phyloP scores from a whole-genome alignment of 805 yeast species.

The Candida schatavii region DNA sequence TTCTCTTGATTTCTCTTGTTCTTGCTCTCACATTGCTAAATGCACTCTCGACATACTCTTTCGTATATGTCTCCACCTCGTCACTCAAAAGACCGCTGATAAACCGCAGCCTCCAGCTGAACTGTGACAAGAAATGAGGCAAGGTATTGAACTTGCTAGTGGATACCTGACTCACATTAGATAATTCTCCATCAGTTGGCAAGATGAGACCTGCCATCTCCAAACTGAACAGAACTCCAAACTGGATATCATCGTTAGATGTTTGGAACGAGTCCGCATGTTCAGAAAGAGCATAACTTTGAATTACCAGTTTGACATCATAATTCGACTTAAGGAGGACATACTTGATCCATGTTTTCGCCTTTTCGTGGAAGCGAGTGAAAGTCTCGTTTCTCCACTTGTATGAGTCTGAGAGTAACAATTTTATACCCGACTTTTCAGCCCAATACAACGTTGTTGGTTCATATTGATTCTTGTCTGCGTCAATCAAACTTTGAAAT shows the following conservation, averaged over 20 bases:
- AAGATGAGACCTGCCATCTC: constrained; percentile 78
- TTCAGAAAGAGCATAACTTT: constrained; percentile 52
- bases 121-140: constrained; percentile 73
- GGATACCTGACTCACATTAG: constrained; percentile 41
- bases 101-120: constrained; percentile 61
- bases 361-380: constrained; percentile 52
- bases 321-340: constrained; percentile 58
- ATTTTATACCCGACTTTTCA: constrained; percentile 41
- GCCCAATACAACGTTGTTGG: constrained; percentile 69
- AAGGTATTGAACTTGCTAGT: constrained; percentile 51
- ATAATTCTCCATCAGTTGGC: constrained; percentile 64
- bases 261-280: constrained; percentile 37
- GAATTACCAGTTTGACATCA: constrained; percentile 77
- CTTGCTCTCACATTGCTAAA: constrained; percentile 26
- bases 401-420: constrained; percentile 71
- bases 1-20: constrained; percentile 10
- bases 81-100: constrained; percentile 28
- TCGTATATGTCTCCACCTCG: constrained; percentile 25
- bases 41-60: constrained; percentile 25
- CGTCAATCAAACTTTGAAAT: constrained; percentile 78
- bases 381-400: constrained; percentile 73
- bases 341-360: constrained; percentile 64
- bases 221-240: constrained; percentile 87
- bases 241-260: constrained; percentile 42
- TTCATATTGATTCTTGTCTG: constrained; percentile 78